These are phyloP conservation scores for Epichloe gansuensis DNA, from an alignment of 2,329 filamentous ascomycete species.

Conservation along the genomic window DNA sequence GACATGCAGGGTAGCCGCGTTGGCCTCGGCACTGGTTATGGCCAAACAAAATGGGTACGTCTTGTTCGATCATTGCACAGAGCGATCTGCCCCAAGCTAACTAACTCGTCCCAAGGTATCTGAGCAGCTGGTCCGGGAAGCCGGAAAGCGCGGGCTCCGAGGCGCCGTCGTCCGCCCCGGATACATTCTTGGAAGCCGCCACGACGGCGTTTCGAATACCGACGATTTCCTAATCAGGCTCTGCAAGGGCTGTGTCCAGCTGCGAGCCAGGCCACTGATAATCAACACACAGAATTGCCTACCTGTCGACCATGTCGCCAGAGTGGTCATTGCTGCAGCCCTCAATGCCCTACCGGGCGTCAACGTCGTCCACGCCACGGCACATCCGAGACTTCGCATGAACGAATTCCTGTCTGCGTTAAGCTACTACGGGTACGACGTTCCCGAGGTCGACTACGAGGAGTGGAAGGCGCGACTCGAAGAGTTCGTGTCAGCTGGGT, in stretches of 20 bases:
- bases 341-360: slow-evolving; percentile 45
- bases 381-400: slow-evolving; percentile 35
- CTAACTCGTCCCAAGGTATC: slow-evolving; percentile 28
- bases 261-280: slow-evolving; percentile 60
- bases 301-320: slow-evolving; percentile 71
- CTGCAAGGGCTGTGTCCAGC: slow-evolving; percentile 76
- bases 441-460: slow-evolving; percentile 60
- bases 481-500: slow-evolving; percentile 14
- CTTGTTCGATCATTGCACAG: no score
- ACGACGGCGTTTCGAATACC: slow-evolving; percentile 59
- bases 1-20: slow-evolving; percentile 63
- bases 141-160: slow-evolving; percentile 60
- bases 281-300: slow-evolving; percentile 81
- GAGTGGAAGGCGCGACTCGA: slow-evolving; percentile 19
- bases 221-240: slow-evolving; percentile 88
- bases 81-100: no score
- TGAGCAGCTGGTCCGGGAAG: slow-evolving; percentile 59
- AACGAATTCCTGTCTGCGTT: slow-evolving; percentile 55
- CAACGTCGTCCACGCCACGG: slow-evolving; percentile 64
- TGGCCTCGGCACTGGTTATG: slow-evolving; percentile 76
- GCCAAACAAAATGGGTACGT: slow-evolving; percentile 72
- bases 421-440: slow-evolving; percentile 57
- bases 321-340: slow-evolving; percentile 61
- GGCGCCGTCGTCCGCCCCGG: slow-evolving; percentile 72
- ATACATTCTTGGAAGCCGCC: slow-evolving; percentile 66